Evolutionary conservation across 176 grass and related monocot species (phyloP).

Genomic region (Pharus latifolius): DNA sequence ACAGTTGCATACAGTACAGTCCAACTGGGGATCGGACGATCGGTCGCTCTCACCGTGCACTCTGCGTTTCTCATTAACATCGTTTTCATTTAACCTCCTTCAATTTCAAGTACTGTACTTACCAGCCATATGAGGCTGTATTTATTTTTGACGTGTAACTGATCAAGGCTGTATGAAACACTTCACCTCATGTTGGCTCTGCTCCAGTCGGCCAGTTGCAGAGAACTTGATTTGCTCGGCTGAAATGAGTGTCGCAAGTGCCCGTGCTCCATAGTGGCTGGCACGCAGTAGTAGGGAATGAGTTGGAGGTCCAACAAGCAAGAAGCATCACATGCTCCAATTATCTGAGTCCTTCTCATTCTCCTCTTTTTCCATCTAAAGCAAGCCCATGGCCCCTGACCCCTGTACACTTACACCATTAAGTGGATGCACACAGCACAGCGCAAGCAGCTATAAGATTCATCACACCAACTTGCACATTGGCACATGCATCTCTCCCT

Average conservation of each 20-base stretch:
- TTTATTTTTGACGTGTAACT: background rate
- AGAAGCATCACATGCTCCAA: conserved; percentile 31
- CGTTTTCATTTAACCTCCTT: background rate
- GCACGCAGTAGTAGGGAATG: conserved; percentile 18
- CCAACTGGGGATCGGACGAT: background rate
- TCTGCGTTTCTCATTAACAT: background rate
- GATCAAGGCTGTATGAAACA: background rate
- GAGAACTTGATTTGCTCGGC: background rate
- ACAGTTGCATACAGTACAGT: background rate
- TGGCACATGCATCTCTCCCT: background rate
- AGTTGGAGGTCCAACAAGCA: conserved; percentile 34
- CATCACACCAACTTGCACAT: conserved; percentile 17
- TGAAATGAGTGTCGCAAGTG: background rate
- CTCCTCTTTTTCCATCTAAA: background rate
- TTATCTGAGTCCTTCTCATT: conserved; percentile 5
- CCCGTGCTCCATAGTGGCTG: conserved; percentile 9
- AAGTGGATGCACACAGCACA: conserved; percentile 11
- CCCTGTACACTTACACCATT: background rate
- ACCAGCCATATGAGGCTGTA: background rate
- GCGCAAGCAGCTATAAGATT: background rate
- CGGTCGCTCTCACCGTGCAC: conserved; percentile 8
- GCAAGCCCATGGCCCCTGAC: background rate
- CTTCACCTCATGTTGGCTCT: background rate
- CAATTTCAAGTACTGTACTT: background rate
- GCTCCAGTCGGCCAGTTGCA: conserved; percentile 5